phyloP scores from a whole-genome alignment of 352 stramenopile species.

The Aphanomyces stellatus region DNA sequence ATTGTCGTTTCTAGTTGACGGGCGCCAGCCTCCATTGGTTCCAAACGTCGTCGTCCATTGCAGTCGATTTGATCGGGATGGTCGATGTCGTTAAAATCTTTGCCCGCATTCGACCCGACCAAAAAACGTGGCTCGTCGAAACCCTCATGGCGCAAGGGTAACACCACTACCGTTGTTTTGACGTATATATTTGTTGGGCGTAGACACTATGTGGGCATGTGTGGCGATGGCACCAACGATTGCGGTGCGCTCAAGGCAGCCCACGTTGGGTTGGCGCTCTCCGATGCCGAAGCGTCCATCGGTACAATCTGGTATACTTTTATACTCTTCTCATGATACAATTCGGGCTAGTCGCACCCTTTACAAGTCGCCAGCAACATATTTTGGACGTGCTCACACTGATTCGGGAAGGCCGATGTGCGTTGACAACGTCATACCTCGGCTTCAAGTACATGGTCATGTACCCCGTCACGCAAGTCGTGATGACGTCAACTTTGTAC shows the following conservation, averaged over 20 bases:
- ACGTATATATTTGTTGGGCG: background rate
- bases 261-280: constrained; percentile 47
- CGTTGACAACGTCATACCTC: constrained; percentile 38
- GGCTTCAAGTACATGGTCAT: constrained; percentile 53
- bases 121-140: constrained; percentile 19
- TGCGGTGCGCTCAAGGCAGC: constrained; percentile 45
- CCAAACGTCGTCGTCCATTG: background rate
- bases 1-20: constrained; percentile 12
- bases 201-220: constrained; percentile 17
- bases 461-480: constrained; percentile 51
- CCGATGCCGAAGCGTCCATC: constrained; percentile 36
- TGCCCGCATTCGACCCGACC: constrained; percentile 20
- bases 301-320: background rate
- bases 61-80: background rate
- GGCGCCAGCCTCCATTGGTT: constrained; percentile 9
- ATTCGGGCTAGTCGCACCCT: constrained; percentile 32
- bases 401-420: constrained; percentile 42
- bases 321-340: background rate
- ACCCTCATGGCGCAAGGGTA: constrained; percentile 5
- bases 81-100: constrained; percentile 14
- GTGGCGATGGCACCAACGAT: constrained; percentile 30
- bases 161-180: background rate
- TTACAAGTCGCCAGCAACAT: constrained; percentile 42
- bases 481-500: constrained; percentile 30
- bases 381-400: constrained; percentile 40